Base-by-base conservation (phyloP, 805 yeast genomes). In the Yarrowia sp. region DNA sequence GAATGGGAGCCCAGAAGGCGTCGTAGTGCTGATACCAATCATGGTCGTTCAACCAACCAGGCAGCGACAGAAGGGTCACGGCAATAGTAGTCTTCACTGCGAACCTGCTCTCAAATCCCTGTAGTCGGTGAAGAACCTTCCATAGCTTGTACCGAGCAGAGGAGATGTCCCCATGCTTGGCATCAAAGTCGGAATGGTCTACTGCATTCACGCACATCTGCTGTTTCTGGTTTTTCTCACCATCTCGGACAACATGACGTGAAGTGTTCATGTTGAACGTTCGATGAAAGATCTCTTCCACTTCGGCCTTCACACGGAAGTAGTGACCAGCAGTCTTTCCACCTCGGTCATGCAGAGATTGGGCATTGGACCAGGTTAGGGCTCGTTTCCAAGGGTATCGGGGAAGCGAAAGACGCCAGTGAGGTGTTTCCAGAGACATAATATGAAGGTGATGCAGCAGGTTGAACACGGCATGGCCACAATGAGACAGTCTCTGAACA, bases 331-430 rank as follows among this genome's bases (percentile, higher is more conserved):
- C 78, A n/a, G 77, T 74, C 26, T 78, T 78, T 2, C 81, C 79
- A 19, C 85, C 85, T 67, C 79, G 79, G 69, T 82, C 85, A 36
- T 76, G 73, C 7, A 78, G 70, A 67, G 81, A 80, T 51, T 77
- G 81, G 33, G 69, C 71, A 0, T 82, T 78, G n/a, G 80, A 66
- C 40, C 81, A 74, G 46, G 75, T 74, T 12, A 82, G 61, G 0
- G 83, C 80, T 64, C 82, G 71, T 4, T 67, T 48, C 7, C 78
- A 65, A 1, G 84, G 81, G 66, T 81, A 79, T 21, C 73, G 72
- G 1, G 82, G 81, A 1, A 70, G 41, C 11, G 70, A 67, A 2
- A 80, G n/a, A 56, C 71, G 72, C 81, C 79, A 79, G n/a, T 67
- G 43, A n/a, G 74, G 71, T 14, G 43, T 32, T 9, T 66, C 44